Conservation (phyloP, 345 rosid species). For the Ailanthus altissimus region DNA sequence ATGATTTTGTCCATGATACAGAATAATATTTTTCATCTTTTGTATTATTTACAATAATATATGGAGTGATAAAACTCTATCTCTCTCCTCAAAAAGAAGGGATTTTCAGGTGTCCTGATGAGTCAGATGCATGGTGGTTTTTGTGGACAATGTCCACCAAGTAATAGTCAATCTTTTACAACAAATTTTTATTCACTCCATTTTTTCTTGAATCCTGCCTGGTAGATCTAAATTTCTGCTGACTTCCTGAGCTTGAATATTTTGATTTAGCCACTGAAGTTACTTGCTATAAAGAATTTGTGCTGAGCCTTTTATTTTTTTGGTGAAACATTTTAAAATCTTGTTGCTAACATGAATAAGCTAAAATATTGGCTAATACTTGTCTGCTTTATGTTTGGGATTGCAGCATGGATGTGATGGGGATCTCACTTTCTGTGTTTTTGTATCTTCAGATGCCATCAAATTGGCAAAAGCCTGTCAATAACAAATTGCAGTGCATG, state of each 20-base stretch:
- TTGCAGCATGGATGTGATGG: not conserved
- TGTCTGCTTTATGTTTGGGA: not conserved
- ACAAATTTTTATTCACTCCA: not conserved
- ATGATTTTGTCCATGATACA: not conserved
- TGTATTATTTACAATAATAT: not conserved
- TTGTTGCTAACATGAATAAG: not conserved
- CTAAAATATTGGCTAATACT: not conserved
- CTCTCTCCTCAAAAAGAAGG: not conserved
- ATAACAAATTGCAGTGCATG: constrained; percentile 58
- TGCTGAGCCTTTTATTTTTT: not conserved
- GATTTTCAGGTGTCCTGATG: constrained; percentile 3
- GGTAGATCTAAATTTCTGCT: not conserved
- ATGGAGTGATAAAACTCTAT: not conserved
- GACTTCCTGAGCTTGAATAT: not conserved
- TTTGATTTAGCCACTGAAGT: not conserved
- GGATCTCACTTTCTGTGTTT: constrained; percentile 5
- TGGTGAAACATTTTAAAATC: not conserved
- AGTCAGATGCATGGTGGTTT: not conserved
- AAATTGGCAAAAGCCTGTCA: constrained; percentile 46
- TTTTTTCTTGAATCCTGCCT: not conserved
- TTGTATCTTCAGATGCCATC: constrained; percentile 55
- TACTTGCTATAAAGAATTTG: not conserved
- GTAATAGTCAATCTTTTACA: not conserved
- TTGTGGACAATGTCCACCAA: not conserved
- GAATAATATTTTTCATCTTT: not conserved